A percentile compares a stretch with the other conserved stretches of the same genome.
phyloP scores from a whole-genome alignment of 2,329 filamentous ascomycete species.

The Phaeosphaeria sp. region DNA sequence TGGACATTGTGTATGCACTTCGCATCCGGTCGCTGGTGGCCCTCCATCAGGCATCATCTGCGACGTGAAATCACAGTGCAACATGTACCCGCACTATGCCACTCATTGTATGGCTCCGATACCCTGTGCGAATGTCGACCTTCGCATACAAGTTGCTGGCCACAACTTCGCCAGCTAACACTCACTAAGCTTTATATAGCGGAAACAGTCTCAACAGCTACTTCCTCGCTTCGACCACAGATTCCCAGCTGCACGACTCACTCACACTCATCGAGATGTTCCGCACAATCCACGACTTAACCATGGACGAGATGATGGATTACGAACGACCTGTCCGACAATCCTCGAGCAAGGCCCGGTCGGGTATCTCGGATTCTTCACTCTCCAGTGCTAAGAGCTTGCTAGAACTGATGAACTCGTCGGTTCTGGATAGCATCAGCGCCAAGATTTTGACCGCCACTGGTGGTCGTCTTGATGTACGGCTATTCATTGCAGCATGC shows the following conservation, averaged over 20 bases:
- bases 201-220: background rate
- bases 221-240: background rate
- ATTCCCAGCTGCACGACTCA: background rate
- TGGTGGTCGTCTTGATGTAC: conserved; percentile 3
- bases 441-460: background rate
- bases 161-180: background rate
- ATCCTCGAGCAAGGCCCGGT: background rate
- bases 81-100: background rate
- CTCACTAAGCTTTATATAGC: background rate
- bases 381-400: background rate
- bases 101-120: background rate
- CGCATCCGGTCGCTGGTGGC: background rate
- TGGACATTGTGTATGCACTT: background rate
- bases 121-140: background rate
- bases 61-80: background rate
- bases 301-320: background rate
- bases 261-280: background rate
- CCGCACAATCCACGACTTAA: background rate
- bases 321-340: background rate
- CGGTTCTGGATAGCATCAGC: background rate
- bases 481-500: conserved; percentile 5
- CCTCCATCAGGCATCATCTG: background rate
- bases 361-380: background rate
- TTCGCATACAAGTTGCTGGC: background rate
- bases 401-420: background rate